Evolutionary conservation across 2,329 filamentous ascomycete genomes (phyloP).

Genomic region (Venturia carpophila): DNA sequence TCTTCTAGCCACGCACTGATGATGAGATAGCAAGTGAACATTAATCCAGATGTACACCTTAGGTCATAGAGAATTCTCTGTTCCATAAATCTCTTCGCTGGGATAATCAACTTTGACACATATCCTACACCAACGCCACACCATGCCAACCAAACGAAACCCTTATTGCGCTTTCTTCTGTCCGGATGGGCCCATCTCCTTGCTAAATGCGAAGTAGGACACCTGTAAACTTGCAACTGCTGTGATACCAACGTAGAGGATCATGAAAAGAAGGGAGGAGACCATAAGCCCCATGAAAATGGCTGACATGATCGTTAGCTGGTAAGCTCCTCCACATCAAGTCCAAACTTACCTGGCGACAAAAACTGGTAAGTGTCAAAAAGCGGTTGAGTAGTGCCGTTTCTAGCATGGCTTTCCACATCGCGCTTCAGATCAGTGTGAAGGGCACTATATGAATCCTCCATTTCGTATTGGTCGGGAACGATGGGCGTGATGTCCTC

Average conservation of each 20-base stretch:
- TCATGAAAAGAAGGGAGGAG: slow-evolving; percentile 61
- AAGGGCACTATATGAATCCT: slow-evolving; percentile 50
- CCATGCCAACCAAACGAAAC: not conserved
- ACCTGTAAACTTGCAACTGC: slow-evolving; percentile 77
- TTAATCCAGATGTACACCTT: not conserved
- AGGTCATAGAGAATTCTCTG: not conserved
- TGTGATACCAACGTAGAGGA: slow-evolving; percentile 69
- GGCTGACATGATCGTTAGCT: slow-evolving; percentile 42
- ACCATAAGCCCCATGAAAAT: slow-evolving; percentile 81
- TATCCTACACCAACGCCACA: not conserved
- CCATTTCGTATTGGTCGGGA: slow-evolving; percentile 40
- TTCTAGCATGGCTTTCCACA: slow-evolving; percentile 31
- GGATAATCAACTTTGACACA: not conserved
- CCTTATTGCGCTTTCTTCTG: slow-evolving; percentile 69
- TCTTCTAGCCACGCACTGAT: too few species aligned
- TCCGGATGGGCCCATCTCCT: slow-evolving; percentile 82
- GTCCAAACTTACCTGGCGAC: slow-evolving; percentile 59
- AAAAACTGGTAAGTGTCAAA: slow-evolving; percentile 96
- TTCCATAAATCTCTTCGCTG: not conserved
- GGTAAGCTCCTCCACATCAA: not conserved
- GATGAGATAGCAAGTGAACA: too few species aligned
- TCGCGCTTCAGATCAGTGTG: slow-evolving; percentile 71
- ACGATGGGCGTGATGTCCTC: slow-evolving; percentile 25
- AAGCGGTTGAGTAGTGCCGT: slow-evolving; percentile 43
- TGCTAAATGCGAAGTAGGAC: slow-evolving; percentile 90